Evolutionary conservation across 176 grass and related monocot species (phyloP), one percentile per base, ranked within the genome.

Genomic region (Alloteropsis semialata): DNA sequence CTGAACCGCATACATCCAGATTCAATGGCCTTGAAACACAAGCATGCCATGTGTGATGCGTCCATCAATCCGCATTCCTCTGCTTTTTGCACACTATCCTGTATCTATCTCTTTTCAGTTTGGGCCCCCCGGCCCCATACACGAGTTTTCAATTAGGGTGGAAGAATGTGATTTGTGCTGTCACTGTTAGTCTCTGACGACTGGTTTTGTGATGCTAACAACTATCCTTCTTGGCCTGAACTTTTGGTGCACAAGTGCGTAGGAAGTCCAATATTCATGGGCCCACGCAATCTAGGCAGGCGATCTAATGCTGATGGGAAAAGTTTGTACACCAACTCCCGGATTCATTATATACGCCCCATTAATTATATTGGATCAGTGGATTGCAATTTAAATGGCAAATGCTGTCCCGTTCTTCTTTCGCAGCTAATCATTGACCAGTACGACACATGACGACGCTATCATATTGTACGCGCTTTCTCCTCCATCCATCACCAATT

Each of bases 201-300:
- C 71, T 71, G 64, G 44, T 85, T 85, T 77, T 77, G 44, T 65
- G 87, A 70, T 46, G 71, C 53, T 50, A 81, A 70, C 22, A 2
- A 21, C 43, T 81, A 37, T 73, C 66, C 28, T 54, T 54, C 9
- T 3, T 69, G 41, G 76, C 51, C 43, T 60, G 25, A 67, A 59
- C 53, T 69, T 76, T 68, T 75, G 38, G 37, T 75, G 30, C 63
- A 39, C 50, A n/a, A n/a, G 45, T 17, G 36, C 29, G 32, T 60
- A 32, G 34, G 66, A 76, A 42, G 72, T 11, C 30, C 21, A 6
- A 51, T 58, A 21, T 42, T 22, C 5, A 30, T 16, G 59, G 87
- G 76, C 25, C 82, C 76, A 85, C 53, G 76, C 82, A 84, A 88
- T 88, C 81, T 84, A 84, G 72, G 53, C 70, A 38, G 22, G 70